Conservation (phyloP, 2,329 filamentous ascomycete species). For the Cercospora sp. region DNA sequence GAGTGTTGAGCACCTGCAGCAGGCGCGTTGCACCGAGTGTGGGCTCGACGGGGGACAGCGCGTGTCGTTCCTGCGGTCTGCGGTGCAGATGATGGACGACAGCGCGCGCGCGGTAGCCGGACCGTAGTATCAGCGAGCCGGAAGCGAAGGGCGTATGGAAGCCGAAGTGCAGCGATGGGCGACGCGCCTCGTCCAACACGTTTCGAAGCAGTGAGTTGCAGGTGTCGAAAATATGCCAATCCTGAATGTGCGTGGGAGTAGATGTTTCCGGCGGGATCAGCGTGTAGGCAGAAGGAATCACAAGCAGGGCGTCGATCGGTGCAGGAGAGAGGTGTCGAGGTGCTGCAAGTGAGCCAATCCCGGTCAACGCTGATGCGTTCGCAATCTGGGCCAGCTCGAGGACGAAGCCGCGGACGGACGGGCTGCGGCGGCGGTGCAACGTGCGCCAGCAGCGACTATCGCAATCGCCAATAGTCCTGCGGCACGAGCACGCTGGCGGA, state of each 20-base stretch:
- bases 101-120: background rate
- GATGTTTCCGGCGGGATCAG: background rate
- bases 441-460: conserved; percentile 7
- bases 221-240: background rate
- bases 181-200: background rate
- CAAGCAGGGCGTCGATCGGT: conserved; percentile 2
- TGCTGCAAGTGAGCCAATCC: conserved; percentile 8
- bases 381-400: background rate
- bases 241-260: background rate
- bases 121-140: background rate
- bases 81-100: background rate
- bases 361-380: conserved; percentile 2
- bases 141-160: background rate
- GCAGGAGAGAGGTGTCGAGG: background rate
- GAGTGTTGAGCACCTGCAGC: background rate
- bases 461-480: conserved; percentile 3
- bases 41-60: background rate
- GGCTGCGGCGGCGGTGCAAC: background rate
- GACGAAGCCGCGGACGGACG: background rate
- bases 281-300: conserved; percentile 4
- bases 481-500: conserved; percentile 4
- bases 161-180: background rate
- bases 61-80: conserved; percentile 3
- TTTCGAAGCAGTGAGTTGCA: background rate
- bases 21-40: background rate